Base-by-base conservation (phyloP, 106 monocot species). In the Xerophyta viscosa region DNA sequence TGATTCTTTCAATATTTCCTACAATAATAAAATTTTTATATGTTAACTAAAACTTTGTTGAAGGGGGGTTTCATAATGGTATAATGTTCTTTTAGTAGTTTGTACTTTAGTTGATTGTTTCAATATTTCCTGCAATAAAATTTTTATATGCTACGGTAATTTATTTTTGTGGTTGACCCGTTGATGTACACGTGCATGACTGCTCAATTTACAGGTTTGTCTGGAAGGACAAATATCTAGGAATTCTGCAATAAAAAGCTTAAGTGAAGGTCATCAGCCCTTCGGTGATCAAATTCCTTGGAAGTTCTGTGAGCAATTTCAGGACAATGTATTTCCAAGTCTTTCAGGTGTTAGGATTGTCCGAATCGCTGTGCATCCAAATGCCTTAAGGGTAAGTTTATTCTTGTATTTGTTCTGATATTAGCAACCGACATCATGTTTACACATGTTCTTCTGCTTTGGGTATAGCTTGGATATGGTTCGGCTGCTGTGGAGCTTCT, bases 231-330 rank as follows among this genome's bases (percentile, higher is more conserved):
- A 90, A 74, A 86, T 98, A 61, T 98, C 98, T 45, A 58, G 36
- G 31, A 73, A 86, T 41, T 89, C 98, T 52, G 79, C 85, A 26
- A 51, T 90, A 20, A 82, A 71, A 77, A 90, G 86, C 71, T 71
- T 86, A 72, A 83, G 66, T 20, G 71, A 77, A 63, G 90, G 86
- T 17, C 67, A 70, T 49, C 73, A 72, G 49, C 90, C 98, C 50
- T 77, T 22, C 61, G 98, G 98, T 27, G 98, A 98, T 71, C 90
- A 82, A 61, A 82, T 98, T 51, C 82, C 90, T 27, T 98, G 98
- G 98, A 98, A 82, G 60, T 86, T 98, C 59, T 90, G 75, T 52
- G 82, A 98, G 49, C 90, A 98, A 71, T 98, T 86, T 46, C 81
- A 86, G 67, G 90, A 98, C 37, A 58, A 62, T 55, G 74, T 66